Percentiles rank a stretch among this genome's conserved stretches.
phyloP scores from a whole-genome alignment of 2,329 filamentous ascomycete species.

The Fusarium dlaminii region DNA sequence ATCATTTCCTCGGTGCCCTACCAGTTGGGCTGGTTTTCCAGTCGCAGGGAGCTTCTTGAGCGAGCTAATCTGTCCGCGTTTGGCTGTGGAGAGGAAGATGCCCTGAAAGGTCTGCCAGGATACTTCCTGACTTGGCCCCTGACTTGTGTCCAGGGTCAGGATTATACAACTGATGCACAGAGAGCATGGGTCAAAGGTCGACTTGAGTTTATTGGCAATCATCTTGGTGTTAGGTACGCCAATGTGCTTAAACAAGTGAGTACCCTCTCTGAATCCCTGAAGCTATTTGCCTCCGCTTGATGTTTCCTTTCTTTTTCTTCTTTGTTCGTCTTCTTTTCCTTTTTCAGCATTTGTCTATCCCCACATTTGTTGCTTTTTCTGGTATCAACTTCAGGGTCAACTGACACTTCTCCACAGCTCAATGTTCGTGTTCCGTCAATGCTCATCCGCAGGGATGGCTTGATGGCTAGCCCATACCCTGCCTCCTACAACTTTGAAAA shows the following conservation, averaged over 20 bases:
- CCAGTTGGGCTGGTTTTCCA: constrained; percentile 67
- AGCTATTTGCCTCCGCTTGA: not conserved
- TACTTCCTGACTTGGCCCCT: constrained; percentile 70
- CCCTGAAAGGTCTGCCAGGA: constrained; percentile 64
- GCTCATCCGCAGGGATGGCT: constrained; percentile 65
- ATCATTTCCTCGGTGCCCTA: constrained; percentile 70
- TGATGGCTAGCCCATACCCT: constrained; percentile 57
- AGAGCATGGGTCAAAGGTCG: constrained; percentile 64
- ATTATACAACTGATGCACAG: constrained; percentile 68
- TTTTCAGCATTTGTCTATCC: not conserved
- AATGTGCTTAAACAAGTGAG: constrained; percentile 64
- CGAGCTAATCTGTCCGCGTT: constrained; percentile 56
- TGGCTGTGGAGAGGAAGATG: constrained; percentile 60
- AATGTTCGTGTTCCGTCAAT: constrained; percentile 69
- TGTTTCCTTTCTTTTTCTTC: not conserved
- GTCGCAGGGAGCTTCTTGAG: constrained; percentile 53
- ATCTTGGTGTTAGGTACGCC: constrained; percentile 67
- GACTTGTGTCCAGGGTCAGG: constrained; percentile 62
- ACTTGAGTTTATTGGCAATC: constrained; percentile 63
- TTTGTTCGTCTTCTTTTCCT: not conserved
- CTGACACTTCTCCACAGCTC: constrained; percentile 52
- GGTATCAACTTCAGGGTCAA: constrained; percentile 21
- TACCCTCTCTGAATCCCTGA: not conserved
- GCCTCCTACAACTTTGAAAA: constrained; percentile 56
- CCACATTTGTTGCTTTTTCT: constrained; percentile 16